Conservation (phyloP, 106 monocot genomes). For the Posidonia australis region DNA sequence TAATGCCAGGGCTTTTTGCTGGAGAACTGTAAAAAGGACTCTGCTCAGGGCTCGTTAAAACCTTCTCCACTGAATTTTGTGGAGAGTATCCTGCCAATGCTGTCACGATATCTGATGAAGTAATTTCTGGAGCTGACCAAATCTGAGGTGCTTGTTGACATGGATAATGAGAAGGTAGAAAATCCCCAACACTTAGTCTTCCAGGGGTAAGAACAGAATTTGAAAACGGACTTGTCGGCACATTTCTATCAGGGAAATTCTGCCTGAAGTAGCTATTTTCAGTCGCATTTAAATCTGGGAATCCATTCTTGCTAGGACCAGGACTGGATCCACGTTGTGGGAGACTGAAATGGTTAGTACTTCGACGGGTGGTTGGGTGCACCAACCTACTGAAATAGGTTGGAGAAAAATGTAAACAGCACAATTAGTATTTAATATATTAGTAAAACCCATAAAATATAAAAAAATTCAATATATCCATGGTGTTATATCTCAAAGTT, state of each 20-base stretch:
- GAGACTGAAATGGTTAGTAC: slow-evolving; percentile 20
- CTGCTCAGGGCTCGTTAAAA: slow-evolving; percentile 34
- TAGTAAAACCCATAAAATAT: no score
- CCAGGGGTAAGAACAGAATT: slow-evolving; percentile 57
- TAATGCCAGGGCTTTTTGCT: slow-evolving; percentile 31
- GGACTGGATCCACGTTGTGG: slow-evolving; percentile 23
- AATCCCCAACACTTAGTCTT: slow-evolving; percentile 38
- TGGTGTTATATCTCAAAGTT: no score
- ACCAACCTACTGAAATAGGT: slow-evolving; percentile 28
- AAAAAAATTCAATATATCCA: not conserved
- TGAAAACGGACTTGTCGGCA: slow-evolving; percentile 47
- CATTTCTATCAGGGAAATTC: slow-evolving; percentile 58
- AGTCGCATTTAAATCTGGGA: slow-evolving; percentile 32
- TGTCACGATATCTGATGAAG: slow-evolving; percentile 28
- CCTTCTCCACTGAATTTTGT: slow-evolving; percentile 31
- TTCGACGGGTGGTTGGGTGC: slow-evolving; percentile 18
- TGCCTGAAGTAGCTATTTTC: slow-evolving; percentile 37
- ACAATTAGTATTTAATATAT: no score
- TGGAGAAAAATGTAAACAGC: not conserved
- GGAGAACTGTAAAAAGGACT: slow-evolving; percentile 29
- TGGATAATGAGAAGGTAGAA: slow-evolving; percentile 14
- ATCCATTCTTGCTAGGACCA: slow-evolving; percentile 19
- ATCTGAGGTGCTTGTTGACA: slow-evolving; percentile 23
- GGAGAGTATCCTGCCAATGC: slow-evolving; percentile 17
- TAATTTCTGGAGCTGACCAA: slow-evolving; percentile 46